Evolutionary conservation across 352 stramenopile genomes (phyloP), one percentile per base, ranked within the genome.

Genomic region (Phytopythium kandeliae): DNA sequence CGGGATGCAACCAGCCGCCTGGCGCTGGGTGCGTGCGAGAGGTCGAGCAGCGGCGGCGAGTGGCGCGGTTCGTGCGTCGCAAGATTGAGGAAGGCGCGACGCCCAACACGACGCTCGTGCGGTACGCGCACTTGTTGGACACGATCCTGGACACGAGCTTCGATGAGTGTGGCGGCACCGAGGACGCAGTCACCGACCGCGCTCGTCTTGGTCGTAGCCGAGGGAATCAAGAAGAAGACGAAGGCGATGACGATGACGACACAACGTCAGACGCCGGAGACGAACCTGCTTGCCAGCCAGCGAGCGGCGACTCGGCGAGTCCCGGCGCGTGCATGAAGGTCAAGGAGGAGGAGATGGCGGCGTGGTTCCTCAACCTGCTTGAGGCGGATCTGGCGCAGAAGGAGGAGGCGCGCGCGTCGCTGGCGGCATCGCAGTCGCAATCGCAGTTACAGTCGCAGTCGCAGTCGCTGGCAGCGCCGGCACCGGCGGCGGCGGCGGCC

Each of bases 101-200:
- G 1, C 73, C 74, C 0, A 91, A 91, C 58, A 91, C 73, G 43
- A 89, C 77, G 21, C 45, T 92, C 4, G 63, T 88, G 15, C 54
- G 62, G 25, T 88, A 84, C 48, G 66, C 67, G 2, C 59, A 71
- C 36, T 46, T 86, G 26, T 62, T 92, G n/a, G 85, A 89, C 45
- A 37, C 52, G 26, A 78, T 88, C 30, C 53, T 91, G 48, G 77
- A 87, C 49, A 90, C 79, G 2, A 78, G 85, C 33, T 88, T 90
- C 48, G 66, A 85, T 40, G 74, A 63, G 10, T 80, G 69, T 46
- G 62, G 67, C 13, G 59, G 63, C 8, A 55, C 57, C 7, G 59
- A 49, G 9, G 46, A 67, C 21, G 55, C 30, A 1, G 28, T 8
- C 3, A 35, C 30, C 30, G 50, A 50, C 28, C 47, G 48, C 12